Evolutionary conservation across 495 filamentous ascomycete species (phyloP).

Genomic region (Neurospora sp.): DNA sequence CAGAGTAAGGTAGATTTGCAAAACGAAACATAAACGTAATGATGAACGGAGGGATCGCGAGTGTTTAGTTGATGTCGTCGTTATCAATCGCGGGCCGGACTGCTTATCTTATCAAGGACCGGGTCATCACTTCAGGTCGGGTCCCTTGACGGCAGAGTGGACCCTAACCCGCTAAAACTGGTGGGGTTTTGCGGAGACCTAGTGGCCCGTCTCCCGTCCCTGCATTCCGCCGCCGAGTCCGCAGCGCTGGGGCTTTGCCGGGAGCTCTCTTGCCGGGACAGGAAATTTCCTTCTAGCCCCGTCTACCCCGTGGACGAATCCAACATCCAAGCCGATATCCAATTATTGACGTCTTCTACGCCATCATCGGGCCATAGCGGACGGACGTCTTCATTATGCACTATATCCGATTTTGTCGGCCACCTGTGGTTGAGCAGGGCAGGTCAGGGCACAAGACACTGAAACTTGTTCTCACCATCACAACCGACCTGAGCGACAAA

Average conservation of each 20-base stretch:
- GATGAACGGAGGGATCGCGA: background rate
- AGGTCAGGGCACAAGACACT: constrained; percentile 24
- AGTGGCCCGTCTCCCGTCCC: background rate
- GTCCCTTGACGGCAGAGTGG: background rate
- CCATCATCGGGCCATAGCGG: background rate
- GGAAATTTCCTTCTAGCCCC: background rate
- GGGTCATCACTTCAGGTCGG: background rate
- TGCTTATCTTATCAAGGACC: background rate
- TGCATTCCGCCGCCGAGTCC: background rate
- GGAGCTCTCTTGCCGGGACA: background rate
- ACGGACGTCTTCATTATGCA: constrained; percentile 36
- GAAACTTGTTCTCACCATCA: constrained; percentile 58
- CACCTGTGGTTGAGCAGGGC: constrained; percentile 38
- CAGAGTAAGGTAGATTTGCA: background rate
- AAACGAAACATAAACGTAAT: background rate
- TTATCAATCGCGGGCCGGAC: background rate
- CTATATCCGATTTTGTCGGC: constrained; percentile 68
- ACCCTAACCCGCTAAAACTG: background rate
- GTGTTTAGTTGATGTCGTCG: background rate
- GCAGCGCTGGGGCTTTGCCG: background rate
- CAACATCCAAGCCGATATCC: background rate
- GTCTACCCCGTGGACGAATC: background rate
- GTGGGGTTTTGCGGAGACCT: background rate
- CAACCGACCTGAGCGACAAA: constrained; percentile 81
- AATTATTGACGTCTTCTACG: background rate